Percentiles rank a stretch among this genome's conserved stretches.
Conservation (phyloP, 1,284 basidiomycete species). For the Papiliotrema nemorosa region DNA sequence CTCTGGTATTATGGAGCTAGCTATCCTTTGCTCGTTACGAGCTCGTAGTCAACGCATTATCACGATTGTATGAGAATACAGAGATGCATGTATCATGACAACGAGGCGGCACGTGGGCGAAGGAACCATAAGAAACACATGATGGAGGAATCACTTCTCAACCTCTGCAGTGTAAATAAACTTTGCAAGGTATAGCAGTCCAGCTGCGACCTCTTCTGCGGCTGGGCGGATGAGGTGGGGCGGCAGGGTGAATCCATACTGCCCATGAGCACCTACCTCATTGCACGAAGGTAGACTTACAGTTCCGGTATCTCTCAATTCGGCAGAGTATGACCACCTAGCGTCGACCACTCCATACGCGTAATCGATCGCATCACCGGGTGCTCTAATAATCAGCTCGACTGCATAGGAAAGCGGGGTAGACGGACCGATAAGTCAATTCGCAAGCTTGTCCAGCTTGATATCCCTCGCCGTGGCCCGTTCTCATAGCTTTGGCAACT, state of each 20-base stretch:
- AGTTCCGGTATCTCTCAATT: slow-evolving; percentile 76
- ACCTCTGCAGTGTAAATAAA: slow-evolving; percentile 57
- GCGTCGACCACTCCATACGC: slow-evolving; percentile 63
- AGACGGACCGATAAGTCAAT: slow-evolving; percentile 59
- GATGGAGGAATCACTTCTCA: not conserved
- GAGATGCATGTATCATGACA: slow-evolving; percentile 1
- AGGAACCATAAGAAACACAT: not conserved
- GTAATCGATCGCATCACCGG: slow-evolving; percentile 73
- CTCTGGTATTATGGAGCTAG: too few relatives aligned
- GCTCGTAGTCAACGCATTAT: too few relatives aligned
- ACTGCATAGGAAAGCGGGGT: not conserved
- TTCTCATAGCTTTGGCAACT: slow-evolving; percentile 61
- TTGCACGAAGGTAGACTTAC: slow-evolving; percentile 49
- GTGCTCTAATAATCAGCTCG: slow-evolving; percentile 31
- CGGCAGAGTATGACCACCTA: slow-evolving; percentile 72
- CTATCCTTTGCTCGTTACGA: too few relatives aligned
- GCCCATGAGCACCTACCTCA: slow-evolving; percentile 2
- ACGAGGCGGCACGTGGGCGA: not conserved
- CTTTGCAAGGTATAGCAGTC: slow-evolving; percentile 63
- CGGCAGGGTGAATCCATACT: slow-evolving; percentile 78
- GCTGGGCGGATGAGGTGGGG: slow-evolving; percentile 68
- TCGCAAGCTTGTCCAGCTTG: slow-evolving; percentile 66
- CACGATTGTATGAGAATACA: not conserved
- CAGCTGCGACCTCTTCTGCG: slow-evolving; percentile 67
- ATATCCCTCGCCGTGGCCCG: slow-evolving; percentile 57